A percentile compares a stretch with the other conserved stretches of the same genome.
Evolutionary conservation across 768 basidiomycete genomes (phyloP).

Genomic region (Boletus speciosus): DNA sequence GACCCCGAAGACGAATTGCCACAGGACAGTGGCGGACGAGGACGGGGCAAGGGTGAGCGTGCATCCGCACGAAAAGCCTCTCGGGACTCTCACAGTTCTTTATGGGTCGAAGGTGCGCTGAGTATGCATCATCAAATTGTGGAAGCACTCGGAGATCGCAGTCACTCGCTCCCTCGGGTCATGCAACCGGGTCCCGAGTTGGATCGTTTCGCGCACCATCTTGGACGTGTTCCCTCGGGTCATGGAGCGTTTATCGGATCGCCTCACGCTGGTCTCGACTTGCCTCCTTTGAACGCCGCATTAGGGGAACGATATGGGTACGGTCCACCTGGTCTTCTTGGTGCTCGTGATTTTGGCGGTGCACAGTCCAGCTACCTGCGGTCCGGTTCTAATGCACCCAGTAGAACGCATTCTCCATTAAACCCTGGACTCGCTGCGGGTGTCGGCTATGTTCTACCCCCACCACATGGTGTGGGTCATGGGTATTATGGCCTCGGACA

Average conservation of each 20-base stretch:
- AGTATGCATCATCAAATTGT: constrained; percentile 35
- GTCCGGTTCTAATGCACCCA: constrained; percentile 63
- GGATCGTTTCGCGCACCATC: constrained; percentile 34
- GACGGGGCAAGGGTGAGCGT: constrained; percentile 37
- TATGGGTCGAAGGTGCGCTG: constrained; percentile 33
- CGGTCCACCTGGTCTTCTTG: constrained; percentile 32
- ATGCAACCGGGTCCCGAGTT: constrained; percentile 29
- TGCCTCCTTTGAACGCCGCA: constrained; percentile 55
- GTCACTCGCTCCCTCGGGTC: constrained; percentile 32
- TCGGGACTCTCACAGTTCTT: constrained; percentile 33
- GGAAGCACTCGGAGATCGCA: constrained; percentile 33
- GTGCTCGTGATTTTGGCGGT: constrained; percentile 33
- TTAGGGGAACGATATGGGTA: constrained; percentile 38
- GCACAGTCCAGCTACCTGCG: constrained; percentile 58
- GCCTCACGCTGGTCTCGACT: constrained; percentile 51
- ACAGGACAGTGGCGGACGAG: constrained; percentile 29
- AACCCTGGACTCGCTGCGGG: constrained; percentile 43
- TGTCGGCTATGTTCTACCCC: constrained; percentile 41
- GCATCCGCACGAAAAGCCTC: constrained; percentile 35
- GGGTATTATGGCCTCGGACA: constrained; percentile 39
- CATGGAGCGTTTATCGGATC: constrained; percentile 36
- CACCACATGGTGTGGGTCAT: constrained; percentile 35
- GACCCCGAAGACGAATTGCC: constrained; percentile 36
- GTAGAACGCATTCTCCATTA: constrained; percentile 69
- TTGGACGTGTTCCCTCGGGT: constrained; percentile 34